Percentiles rank a stretch among this genome's conserved stretches.
Conservation (phyloP, 169 alveolate species). For the Plasmodium vivax region DNA sequence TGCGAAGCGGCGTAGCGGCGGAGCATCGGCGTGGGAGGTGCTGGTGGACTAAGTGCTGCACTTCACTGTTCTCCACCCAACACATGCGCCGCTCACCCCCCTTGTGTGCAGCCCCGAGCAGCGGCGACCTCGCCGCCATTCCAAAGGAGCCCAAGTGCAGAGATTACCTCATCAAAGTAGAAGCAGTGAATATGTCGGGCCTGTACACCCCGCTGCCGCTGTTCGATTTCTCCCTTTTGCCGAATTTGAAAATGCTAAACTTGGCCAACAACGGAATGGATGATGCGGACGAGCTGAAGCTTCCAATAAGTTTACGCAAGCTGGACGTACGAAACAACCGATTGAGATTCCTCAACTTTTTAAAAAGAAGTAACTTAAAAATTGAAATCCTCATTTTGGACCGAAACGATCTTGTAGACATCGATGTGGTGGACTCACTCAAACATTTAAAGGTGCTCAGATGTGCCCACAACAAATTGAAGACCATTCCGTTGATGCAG, state of each 20-base stretch:
- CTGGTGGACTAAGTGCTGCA: too few relatives aligned
- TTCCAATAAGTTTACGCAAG: constrained; percentile 15
- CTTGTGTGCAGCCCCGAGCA: background rate
- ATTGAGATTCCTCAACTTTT: constrained; percentile 6
- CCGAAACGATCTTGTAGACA: constrained; percentile 9
- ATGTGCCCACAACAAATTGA: constrained; percentile 40
- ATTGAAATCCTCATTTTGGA: constrained; percentile 35
- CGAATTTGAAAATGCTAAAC: constrained; percentile 16
- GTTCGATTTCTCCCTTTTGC: background rate
- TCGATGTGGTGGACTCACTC: constrained; percentile 2
- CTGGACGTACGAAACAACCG: constrained; percentile 46
- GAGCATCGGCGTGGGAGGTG: background rate
- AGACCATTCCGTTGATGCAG: constrained; percentile 24
- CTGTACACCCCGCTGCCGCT: background rate
- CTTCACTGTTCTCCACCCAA: background rate
- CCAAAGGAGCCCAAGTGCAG: background rate
- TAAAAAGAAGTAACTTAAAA: background rate
- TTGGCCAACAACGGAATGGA: constrained; percentile 51
- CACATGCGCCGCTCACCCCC: background rate
- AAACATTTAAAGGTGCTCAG: constrained; percentile 34
- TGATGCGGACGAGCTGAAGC: constrained; percentile 5
- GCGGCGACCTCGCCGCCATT: background rate
- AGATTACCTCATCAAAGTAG: background rate
- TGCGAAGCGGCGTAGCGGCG: background rate
- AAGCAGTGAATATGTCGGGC: constrained; percentile 11